Conservation (phyloP, 306 rosid genomes). For the Casuarina equisetifolia region DNA sequence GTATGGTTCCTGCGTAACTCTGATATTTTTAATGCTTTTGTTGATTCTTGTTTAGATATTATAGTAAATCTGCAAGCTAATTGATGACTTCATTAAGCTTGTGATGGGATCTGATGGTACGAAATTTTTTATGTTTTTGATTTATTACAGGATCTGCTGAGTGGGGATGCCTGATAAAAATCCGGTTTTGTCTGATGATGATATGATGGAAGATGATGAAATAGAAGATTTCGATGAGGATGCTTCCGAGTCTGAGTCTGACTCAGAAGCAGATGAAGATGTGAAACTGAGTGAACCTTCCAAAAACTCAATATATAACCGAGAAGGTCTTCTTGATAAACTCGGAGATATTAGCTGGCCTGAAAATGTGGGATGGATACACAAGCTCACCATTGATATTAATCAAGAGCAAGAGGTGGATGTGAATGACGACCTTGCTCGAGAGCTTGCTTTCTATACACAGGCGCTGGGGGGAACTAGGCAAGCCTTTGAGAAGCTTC, state of each 20-base stretch:
- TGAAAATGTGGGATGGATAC: conserved; percentile 66
- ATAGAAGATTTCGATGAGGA: conserved; percentile 34
- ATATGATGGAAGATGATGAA: conserved; percentile 24
- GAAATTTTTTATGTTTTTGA: not conserved
- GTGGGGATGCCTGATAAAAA: conserved; percentile 43
- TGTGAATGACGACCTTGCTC: conserved; percentile 78
- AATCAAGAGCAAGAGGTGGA: conserved; percentile 81
- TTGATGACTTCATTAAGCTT: not conserved
- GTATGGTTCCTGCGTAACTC: not conserved
- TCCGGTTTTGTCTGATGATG: conserved; percentile 19
- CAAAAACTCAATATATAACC: conserved; percentile 59
- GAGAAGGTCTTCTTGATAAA: conserved; percentile 73
- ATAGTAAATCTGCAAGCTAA: not conserved
- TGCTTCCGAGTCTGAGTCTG: conserved; percentile 55
- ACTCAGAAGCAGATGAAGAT: conserved; percentile 53
- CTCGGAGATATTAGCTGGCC: conserved; percentile 93
- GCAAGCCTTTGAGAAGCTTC: conserved; percentile 71
- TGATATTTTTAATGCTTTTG: not conserved
- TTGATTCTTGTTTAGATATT: not conserved
- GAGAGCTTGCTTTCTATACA: conserved; percentile 79
- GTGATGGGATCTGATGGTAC: not conserved
- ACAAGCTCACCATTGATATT: conserved; percentile 67
- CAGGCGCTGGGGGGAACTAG: conserved; percentile 86
- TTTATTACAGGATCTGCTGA: conserved; percentile 34
- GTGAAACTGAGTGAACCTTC: conserved; percentile 63